Percentiles rank a stretch among this genome's conserved stretches.
phyloP scores from a whole-genome alignment of 2,329 filamentous ascomycete genomes.

The Colletotrichum limetticola region DNA sequence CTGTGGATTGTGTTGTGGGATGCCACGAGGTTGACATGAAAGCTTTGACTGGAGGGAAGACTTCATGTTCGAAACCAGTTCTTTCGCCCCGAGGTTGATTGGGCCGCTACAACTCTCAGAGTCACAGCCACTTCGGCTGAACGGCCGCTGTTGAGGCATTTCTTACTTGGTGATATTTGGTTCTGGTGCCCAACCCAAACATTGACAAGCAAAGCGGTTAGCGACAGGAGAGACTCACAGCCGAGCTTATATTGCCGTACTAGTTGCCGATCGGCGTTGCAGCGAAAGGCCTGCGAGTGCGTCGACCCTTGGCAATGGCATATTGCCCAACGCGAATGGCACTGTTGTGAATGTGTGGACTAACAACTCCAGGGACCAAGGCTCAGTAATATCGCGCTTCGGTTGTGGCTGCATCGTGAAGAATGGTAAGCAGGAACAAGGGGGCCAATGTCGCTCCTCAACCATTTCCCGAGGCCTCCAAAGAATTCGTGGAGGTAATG shows the following conservation, averaged over 20 bases:
- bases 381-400: background rate
- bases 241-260: background rate
- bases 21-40: slow-evolving; percentile 20
- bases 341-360: background rate
- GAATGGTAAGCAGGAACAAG: background rate
- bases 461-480: slow-evolving; percentile 14
- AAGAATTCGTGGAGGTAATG: background rate
- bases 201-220: background rate
- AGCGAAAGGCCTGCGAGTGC: background rate
- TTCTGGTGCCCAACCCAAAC: background rate
- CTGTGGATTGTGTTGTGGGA: background rate
- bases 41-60: slow-evolving; percentile 28
- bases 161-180: background rate
- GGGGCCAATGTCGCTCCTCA: background rate
- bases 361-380: background rate
- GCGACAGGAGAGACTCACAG: background rate
- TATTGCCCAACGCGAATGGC: background rate
- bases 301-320: background rate
- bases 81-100: background rate
- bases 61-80: slow-evolving; percentile 2
- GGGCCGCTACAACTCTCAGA: slow-evolving; percentile 7
- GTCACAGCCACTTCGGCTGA: background rate
- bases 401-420: background rate
- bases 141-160: slow-evolving; percentile 9
- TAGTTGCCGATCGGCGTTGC: background rate